phyloP scores from a whole-genome alignment of 345 rosid species.

The Camelina hispida region DNA sequence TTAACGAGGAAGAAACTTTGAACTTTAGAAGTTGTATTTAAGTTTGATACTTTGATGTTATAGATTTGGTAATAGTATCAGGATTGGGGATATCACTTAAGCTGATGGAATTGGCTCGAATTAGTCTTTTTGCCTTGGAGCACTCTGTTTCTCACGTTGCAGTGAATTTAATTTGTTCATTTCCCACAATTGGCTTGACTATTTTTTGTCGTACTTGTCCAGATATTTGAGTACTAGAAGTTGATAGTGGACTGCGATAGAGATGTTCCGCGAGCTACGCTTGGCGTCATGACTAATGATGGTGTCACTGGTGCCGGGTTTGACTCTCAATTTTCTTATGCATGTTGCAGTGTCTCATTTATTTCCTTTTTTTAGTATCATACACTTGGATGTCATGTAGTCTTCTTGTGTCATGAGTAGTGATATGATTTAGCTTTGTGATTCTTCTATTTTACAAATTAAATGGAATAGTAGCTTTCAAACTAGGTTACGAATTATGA shows the following conservation, averaged over 20 bases:
- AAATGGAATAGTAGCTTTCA: too few relatives aligned
- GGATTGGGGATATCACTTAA: slow-evolving; percentile 12
- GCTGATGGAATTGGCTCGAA: slow-evolving; percentile 16
- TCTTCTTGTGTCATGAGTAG: slow-evolving; percentile 26
- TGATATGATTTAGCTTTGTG: slow-evolving; percentile 25
- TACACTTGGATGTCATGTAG: slow-evolving; percentile 14
- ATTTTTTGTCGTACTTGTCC: slow-evolving; percentile 25
- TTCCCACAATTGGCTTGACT: not conserved
- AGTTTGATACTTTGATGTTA: slow-evolving; percentile 9
- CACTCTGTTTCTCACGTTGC: slow-evolving; percentile 16
- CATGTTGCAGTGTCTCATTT: slow-evolving; percentile 14
- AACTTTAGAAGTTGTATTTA: slow-evolving; percentile 7
- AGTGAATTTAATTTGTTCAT: slow-evolving; percentile 2
- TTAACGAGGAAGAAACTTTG: slow-evolving; percentile 5
- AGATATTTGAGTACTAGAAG: slow-evolving; percentile 92
- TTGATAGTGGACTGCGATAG: slow-evolving; percentile 83
- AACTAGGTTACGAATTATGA: too few relatives aligned
- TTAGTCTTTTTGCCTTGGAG: slow-evolving; percentile 4
- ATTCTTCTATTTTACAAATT: not conserved
- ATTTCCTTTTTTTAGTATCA: slow-evolving; percentile 14
- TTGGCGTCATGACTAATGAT: slow-evolving; percentile 79
- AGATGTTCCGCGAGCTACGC: slow-evolving; percentile 92
- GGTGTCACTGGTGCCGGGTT: slow-evolving; percentile 81
- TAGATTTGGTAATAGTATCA: not conserved
- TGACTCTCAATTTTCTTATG: slow-evolving; percentile 16